A percentile compares a stretch with the other conserved stretches of the same genome.
These are phyloP conservation scores for Ogataea wickerhamii DNA, from an alignment of 805 yeast species.

Conservation along the genomic window DNA sequence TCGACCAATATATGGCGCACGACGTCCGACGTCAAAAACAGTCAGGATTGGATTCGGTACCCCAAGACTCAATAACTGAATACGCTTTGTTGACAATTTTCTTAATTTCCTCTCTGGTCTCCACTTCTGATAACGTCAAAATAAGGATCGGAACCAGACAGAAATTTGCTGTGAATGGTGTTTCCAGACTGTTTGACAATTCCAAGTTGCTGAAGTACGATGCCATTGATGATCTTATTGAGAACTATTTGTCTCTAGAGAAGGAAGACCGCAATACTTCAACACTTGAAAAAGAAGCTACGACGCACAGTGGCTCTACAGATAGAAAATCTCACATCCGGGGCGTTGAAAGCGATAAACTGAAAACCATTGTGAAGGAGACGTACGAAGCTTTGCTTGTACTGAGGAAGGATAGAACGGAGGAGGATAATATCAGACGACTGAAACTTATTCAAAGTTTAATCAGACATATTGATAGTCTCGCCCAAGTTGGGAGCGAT, in stretches of 20 bases:
- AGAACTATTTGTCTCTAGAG: conserved; percentile 53
- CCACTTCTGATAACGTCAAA: conserved; percentile 30
- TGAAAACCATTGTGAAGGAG: neutral
- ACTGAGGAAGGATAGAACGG: neutral
- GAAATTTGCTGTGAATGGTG: conserved; percentile 54
- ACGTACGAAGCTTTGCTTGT: neutral
- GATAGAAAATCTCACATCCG: neutral
- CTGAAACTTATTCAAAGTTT: conserved; percentile 11
- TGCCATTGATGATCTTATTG: conserved; percentile 61
- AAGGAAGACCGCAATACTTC: conserved; percentile 51
- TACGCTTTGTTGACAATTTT: conserved; percentile 70
- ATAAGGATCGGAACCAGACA: conserved; percentile 58
- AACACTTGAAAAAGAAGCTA: conserved; percentile 6
- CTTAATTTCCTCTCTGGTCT: conserved; percentile 61
- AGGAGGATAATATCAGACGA: conserved; percentile 6
- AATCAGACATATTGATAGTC: conserved; percentile 7
- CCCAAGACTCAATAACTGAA: conserved; percentile 38
- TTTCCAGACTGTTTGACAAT: conserved; percentile 47
- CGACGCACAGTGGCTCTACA: neutral
- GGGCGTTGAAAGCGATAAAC: neutral
- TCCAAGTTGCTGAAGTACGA: conserved; percentile 54
- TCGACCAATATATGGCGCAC: neutral
- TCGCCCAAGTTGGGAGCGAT: conserved; percentile 7
- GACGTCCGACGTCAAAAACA: neutral
- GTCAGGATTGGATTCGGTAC: conserved; percentile 9